Evolutionary conservation across 495 filamentous ascomycete species (phyloP).

Genomic region (Hyaloscypha bicolor): DNA sequence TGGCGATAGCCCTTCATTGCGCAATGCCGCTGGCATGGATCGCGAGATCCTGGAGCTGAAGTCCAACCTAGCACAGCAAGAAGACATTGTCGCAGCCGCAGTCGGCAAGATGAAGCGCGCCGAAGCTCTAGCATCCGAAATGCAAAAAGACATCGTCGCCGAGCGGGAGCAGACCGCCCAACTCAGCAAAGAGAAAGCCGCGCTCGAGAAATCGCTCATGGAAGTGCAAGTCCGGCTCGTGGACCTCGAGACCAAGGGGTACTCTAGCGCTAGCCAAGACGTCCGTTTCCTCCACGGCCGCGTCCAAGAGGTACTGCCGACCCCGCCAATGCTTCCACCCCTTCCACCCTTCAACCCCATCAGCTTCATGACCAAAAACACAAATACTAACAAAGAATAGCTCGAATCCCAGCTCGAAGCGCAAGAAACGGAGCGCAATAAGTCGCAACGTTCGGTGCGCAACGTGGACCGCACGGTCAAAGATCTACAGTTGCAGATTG

Average conservation of each 20-base stretch:
- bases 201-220: conserved; percentile 86
- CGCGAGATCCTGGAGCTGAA: conserved; percentile 90
- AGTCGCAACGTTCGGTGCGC: conserved; percentile 82
- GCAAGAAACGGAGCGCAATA: conserved; percentile 73
- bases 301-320: conserved; percentile 82
- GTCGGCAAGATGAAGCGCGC: conserved; percentile 98
- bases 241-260: conserved; percentile 95
- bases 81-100: conserved; percentile 89
- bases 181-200: conserved; percentile 90
- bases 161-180: conserved; percentile 83
- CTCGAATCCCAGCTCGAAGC: conserved; percentile 90
- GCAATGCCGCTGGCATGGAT: conserved; percentile 89
- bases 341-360: conserved; percentile 4
- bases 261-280: conserved; percentile 90
- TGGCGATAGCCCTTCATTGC: conserved; percentile 85
- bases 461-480: conserved; percentile 94
- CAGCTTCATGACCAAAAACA: neutral
- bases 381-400: conserved; percentile 44
- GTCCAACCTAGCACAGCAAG: conserved; percentile 84
- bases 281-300: conserved; percentile 93
- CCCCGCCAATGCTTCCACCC: conserved; percentile 8
- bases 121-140: conserved; percentile 83
- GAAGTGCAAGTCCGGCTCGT: conserved; percentile 89
- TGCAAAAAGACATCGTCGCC: conserved; percentile 91
- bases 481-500: conserved; percentile 90